Evolutionary conservation across 2,329 filamentous ascomycete species (phyloP).

Genomic region (Phoma herbarum): DNA sequence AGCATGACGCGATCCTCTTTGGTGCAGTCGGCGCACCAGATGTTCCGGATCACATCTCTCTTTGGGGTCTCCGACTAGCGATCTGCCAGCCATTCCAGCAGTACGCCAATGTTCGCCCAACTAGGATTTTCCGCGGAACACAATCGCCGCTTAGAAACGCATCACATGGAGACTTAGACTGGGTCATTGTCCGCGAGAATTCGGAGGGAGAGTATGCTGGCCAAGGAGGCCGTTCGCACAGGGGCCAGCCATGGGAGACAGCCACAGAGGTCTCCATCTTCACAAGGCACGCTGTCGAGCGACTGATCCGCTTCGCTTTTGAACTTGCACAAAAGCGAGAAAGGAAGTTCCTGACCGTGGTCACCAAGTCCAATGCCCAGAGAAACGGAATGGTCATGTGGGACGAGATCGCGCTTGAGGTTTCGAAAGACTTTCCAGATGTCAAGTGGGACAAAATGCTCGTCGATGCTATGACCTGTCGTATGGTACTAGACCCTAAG

Average conservation of each 20-base stretch:
- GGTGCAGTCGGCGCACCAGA: conserved; percentile 71
- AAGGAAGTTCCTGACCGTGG: conserved; percentile 67
- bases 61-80: conserved; percentile 65
- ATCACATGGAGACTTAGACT: conserved; percentile 68
- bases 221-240: conserved; percentile 69
- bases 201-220: conserved; percentile 73
- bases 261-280: conserved; percentile 72
- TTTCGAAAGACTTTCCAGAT: conserved; percentile 67
- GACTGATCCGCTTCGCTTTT: conserved; percentile 71
- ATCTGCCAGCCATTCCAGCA: conserved; percentile 65
- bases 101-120: conserved; percentile 67
- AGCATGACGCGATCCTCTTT: conserved; percentile 73
- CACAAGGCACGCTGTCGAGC: conserved; percentile 66
- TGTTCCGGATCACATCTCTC: conserved; percentile 65
- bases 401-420: conserved; percentile 67
- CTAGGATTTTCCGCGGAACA: conserved; percentile 68
- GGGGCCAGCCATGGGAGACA: conserved; percentile 66
- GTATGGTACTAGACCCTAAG: conserved; percentile 69
- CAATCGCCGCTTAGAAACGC: conserved; percentile 64
- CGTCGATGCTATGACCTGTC: conserved; percentile 71
- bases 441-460: conserved; percentile 72
- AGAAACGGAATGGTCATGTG: conserved; percentile 73
- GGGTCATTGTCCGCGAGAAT: conserved; percentile 73
- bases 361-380: conserved; percentile 73
- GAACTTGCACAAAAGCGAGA: conserved; percentile 66